Percentiles rank a stretch among this genome's conserved stretches.
Evolutionary conservation across 345 rosid species (phyloP).

Genomic region (Zanthoxylum bungeanum): DNA sequence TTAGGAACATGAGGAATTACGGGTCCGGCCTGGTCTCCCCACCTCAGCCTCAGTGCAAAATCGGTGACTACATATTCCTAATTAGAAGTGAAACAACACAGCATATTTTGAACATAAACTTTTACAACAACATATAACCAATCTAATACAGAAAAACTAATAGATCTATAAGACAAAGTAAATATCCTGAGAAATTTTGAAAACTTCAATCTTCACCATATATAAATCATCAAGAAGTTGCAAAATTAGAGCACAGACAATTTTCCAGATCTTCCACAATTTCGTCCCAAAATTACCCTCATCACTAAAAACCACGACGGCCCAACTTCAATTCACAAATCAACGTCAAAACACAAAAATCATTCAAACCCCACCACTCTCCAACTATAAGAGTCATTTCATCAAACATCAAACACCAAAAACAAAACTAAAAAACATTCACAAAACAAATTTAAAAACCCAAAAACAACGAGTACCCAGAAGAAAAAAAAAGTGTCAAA

Average conservation of each 20-base stretch:
- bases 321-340: neutral
- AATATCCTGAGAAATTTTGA: too few relatives aligned
- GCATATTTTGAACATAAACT: too few relatives aligned
- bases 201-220: too few relatives aligned
- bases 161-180: too few relatives aligned
- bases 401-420: constrained; percentile 20
- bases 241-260: neutral
- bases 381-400: constrained; percentile 18
- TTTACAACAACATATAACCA: too few relatives aligned
- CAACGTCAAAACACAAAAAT: neutral
- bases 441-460: neutral
- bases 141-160: too few relatives aligned
- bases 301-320: neutral
- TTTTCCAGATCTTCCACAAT: constrained; percentile 1
- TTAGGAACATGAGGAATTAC: too few relatives aligned
- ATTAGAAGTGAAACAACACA: too few relatives aligned
- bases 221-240: neutral
- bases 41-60: too few relatives aligned
- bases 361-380: neutral
- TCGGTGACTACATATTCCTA: too few relatives aligned
- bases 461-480: neutral
- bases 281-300: neutral
- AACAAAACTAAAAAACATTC: neutral
- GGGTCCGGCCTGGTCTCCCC: too few relatives aligned
- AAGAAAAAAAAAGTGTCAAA: neutral